Conservation (phyloP, 192 early-diverging fungal genomes). For the Coemansia sp. region DNA sequence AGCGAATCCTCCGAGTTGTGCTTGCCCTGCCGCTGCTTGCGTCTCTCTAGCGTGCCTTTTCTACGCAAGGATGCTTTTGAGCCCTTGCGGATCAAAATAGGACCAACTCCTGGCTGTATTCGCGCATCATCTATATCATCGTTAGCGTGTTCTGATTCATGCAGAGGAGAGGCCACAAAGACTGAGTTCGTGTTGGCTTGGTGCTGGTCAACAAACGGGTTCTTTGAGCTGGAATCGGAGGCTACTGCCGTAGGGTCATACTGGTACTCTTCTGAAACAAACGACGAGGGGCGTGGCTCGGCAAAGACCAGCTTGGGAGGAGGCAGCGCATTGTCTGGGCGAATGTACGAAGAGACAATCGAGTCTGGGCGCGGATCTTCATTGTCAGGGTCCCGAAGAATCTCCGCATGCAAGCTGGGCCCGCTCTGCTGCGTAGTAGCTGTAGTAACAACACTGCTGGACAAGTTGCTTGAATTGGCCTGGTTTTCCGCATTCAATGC, state of each 20-base stretch:
- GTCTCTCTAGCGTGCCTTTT: slow-evolving; percentile 45
- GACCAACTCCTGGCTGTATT: slow-evolving; percentile 11
- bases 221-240: not conserved
- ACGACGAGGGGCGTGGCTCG: slow-evolving; percentile 28
- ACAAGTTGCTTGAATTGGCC: slow-evolving; percentile 6
- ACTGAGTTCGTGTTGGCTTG: slow-evolving; percentile 15
- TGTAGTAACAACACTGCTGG: slow-evolving; percentile 17
- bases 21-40: slow-evolving; percentile 9
- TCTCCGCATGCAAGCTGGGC: slow-evolving; percentile 37
- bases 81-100: slow-evolving; percentile 45
- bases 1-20: not conserved
- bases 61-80: slow-evolving; percentile 50
- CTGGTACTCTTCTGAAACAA: slow-evolving; percentile 45
- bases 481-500: slow-evolving; percentile 9
- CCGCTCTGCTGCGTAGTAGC: slow-evolving; percentile 30
- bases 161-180: slow-evolving; percentile 24
- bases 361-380: slow-evolving; percentile 22
- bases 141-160: slow-evolving; percentile 1
- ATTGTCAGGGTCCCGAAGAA: slow-evolving; percentile 13
- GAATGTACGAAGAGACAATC: slow-evolving; percentile 36
- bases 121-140: slow-evolving; percentile 9
- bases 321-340: slow-evolving; percentile 28
- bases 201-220: slow-evolving; percentile 13
- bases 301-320: slow-evolving; percentile 16
- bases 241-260: slow-evolving; percentile 27